A percentile compares a stretch with the other conserved stretches of the same genome.
phyloP scores from a whole-genome alignment of 805 yeast genomes.

The Yarrowia bubula region DNA sequence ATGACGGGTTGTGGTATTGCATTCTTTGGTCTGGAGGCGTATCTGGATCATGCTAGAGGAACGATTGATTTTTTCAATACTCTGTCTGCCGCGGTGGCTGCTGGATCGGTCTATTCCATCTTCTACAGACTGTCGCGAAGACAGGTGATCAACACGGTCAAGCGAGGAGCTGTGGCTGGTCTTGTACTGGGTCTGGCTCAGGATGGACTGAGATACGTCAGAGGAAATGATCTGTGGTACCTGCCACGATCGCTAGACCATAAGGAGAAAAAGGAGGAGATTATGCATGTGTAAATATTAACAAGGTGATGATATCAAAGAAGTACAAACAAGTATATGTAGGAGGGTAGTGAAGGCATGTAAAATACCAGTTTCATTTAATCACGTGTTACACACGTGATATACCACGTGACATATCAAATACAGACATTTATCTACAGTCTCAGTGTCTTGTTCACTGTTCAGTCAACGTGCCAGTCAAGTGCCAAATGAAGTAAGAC shows the following conservation, averaged over 20 bases:
- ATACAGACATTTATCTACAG: too few relatives aligned
- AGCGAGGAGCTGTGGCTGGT: slow-evolving; percentile 60
- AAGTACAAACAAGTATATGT: too few relatives aligned
- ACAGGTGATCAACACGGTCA: slow-evolving; percentile 39
- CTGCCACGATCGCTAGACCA: slow-evolving; percentile 31
- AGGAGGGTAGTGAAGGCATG: too few relatives aligned
- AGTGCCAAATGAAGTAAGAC: too few relatives aligned
- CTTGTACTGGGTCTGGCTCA: slow-evolving; percentile 61
- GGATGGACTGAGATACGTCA: slow-evolving; percentile 55
- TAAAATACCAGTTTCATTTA: too few relatives aligned
- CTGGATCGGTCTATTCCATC: slow-evolving; percentile 54
- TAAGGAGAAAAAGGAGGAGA: not conserved
- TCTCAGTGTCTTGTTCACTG: too few relatives aligned
- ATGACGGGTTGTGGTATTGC: slow-evolving; percentile 47
- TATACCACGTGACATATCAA: too few relatives aligned
- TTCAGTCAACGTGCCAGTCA: too few relatives aligned
- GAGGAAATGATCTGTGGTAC: slow-evolving; percentile 72
- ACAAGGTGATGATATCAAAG: too few relatives aligned
- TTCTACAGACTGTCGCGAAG: slow-evolving; percentile 38
- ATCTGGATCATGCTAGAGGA: slow-evolving; percentile 54
- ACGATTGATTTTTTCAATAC: slow-evolving; percentile 63
- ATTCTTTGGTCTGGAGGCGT: slow-evolving; percentile 62
- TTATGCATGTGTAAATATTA: slow-evolving; percentile 1
- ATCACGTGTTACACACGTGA: too few relatives aligned
- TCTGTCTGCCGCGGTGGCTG: slow-evolving; percentile 51